These are phyloP conservation scores for Limonomyces culmigenus DNA, from an alignment of 1,284 basidiomycete genomes.

Conservation along the genomic window DNA sequence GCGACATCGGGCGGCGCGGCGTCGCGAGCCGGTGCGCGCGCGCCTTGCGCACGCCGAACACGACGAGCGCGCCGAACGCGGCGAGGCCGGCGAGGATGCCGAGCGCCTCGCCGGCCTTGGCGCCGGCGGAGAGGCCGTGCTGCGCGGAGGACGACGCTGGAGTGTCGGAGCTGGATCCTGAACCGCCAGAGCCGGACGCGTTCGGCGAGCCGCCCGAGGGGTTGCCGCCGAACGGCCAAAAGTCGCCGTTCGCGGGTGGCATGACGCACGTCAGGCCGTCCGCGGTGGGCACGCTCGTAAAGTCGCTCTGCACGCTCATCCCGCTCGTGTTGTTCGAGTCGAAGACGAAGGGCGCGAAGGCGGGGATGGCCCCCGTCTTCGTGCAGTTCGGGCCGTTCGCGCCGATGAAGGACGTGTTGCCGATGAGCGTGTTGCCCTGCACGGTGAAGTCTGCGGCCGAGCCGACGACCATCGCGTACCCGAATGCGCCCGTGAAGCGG, in stretches of 20 bases:
- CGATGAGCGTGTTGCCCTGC: slow-evolving; percentile 41
- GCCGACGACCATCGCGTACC: slow-evolving; percentile 49
- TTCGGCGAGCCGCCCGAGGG: slow-evolving; percentile 16
- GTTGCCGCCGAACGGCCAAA: slow-evolving; percentile 52
- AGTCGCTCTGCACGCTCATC: slow-evolving; percentile 32
- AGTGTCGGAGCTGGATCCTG: slow-evolving; percentile 8
- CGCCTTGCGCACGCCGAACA: slow-evolving; percentile 36
- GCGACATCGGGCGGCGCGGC: too few relatives aligned
- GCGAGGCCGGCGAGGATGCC: slow-evolving; percentile 31
- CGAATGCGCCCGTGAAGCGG: slow-evolving; percentile 53
- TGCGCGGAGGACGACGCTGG: slow-evolving; percentile 8
- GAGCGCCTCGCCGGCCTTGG: slow-evolving; percentile 32
- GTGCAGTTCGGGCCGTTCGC: slow-evolving; percentile 56
- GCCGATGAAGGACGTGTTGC: slow-evolving; percentile 68
- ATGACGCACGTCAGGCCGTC: slow-evolving; percentile 46
- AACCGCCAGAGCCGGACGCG: slow-evolving; percentile 3
- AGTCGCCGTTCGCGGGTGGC: slow-evolving; percentile 50
- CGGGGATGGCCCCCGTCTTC: slow-evolving; percentile 27
- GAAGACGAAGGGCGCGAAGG: slow-evolving; percentile 40
- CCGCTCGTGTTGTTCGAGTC: slow-evolving; percentile 24
- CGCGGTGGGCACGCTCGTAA: slow-evolving; percentile 31
- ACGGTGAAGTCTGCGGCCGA: slow-evolving; percentile 54
- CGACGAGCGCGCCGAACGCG: slow-evolving; percentile 12
- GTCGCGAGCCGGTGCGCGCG: slow-evolving; percentile 11
- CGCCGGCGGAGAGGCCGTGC: slow-evolving; percentile 15